These are phyloP conservation scores for Eruca vesicaria DNA, from an alignment of 441 rosid genomes.

Conservation along the genomic window DNA sequence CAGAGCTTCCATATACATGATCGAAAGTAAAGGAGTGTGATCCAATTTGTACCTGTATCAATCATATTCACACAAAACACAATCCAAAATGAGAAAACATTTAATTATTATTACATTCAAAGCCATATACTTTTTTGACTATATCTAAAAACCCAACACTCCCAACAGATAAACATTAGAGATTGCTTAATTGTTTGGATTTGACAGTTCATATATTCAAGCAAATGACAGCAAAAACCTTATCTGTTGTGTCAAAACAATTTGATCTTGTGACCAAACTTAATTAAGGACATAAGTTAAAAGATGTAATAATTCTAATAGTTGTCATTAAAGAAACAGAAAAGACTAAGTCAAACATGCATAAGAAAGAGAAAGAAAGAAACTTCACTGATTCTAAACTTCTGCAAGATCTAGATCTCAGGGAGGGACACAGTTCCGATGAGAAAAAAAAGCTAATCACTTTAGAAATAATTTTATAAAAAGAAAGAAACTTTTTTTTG, in stretches of 20 bases:
- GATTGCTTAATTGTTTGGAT: too few relatives aligned
- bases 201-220: too few relatives aligned
- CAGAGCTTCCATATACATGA: conserved; percentile 89
- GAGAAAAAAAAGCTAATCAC: conserved; percentile 1
- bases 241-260: too few relatives aligned
- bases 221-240: not conserved
- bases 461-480: not conserved
- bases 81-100: not conserved
- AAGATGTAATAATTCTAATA: conserved; percentile 31
- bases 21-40: conserved; percentile 94
- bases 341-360: conserved; percentile 40
- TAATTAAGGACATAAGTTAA: conserved; percentile 31
- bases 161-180: not conserved
- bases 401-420: conserved; percentile 34
- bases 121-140: not conserved
- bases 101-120: not conserved
- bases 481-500: not conserved
- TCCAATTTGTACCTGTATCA: conserved; percentile 84
- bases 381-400: not conserved
- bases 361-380: conserved; percentile 5
- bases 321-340: not conserved
- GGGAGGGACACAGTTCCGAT: not conserved
- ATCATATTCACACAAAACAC: not conserved
- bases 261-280: conserved; percentile 18
- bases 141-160: not conserved